These are phyloP conservation scores for Talaromyces piceae DNA, from an alignment of 2,329 filamentous ascomycete genomes.

Conservation along the genomic window DNA sequence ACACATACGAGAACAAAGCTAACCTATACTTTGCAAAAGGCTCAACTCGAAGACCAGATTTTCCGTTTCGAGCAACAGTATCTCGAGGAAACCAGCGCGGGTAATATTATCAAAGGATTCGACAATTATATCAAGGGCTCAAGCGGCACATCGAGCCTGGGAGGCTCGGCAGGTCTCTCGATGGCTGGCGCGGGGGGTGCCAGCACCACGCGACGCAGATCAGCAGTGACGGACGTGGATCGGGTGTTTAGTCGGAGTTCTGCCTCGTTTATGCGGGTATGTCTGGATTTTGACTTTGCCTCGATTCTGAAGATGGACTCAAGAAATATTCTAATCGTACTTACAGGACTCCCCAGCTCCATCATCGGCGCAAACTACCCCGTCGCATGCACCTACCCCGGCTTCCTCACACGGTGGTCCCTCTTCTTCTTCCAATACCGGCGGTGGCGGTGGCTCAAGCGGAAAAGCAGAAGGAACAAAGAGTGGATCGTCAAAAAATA, in stretches of 20 bases:
- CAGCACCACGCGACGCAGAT: conserved; percentile 31
- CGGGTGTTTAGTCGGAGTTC: conserved; percentile 44
- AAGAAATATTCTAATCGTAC: neutral
- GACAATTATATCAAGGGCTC: conserved; percentile 96
- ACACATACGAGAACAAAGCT: neutral
- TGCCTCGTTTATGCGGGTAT: conserved; percentile 40
- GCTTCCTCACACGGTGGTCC: conserved; percentile 30
- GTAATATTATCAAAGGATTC: conserved; percentile 96
- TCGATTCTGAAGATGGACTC: neutral
- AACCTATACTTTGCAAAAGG: conserved; percentile 27
- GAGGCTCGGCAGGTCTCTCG: conserved; percentile 22
- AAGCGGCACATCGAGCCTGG: conserved; percentile 35
- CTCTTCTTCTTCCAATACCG: conserved; percentile 18
- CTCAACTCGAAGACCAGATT: conserved; percentile 69
- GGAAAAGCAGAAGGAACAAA: conserved; percentile 16
- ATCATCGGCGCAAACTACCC: conserved; percentile 40
- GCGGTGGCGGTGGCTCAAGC: conserved; percentile 13
- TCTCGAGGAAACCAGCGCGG: conserved; percentile 76
- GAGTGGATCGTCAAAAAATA: conserved; percentile 30
- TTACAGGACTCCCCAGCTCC: conserved; percentile 39
- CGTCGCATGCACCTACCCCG: conserved; percentile 40
- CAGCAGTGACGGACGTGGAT: conserved; percentile 38
- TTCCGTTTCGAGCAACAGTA: conserved; percentile 77
- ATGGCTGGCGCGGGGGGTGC: conserved; percentile 17
- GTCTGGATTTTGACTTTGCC: conserved; percentile 6